Percentiles rank a stretch among this genome's conserved stretches.
Conservation (phyloP, 2,329 filamentous ascomycete genomes). For the Aspergillus ochraceus region DNA sequence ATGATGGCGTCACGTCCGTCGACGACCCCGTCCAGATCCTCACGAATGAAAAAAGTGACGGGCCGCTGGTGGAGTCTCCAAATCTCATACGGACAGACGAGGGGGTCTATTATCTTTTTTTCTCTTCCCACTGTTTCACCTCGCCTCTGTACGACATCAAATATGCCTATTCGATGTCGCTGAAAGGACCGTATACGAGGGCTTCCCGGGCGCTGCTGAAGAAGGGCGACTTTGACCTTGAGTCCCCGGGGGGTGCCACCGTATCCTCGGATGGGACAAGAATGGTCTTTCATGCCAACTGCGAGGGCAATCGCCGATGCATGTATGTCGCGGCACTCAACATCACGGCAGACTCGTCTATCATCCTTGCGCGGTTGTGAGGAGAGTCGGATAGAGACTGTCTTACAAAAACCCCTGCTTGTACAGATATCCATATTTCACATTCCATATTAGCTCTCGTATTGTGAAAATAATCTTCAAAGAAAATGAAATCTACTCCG, state of each 20-base stretch:
- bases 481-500: too few species aligned
- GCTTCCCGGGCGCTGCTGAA: slow-evolving; percentile 32
- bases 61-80: slow-evolving; percentile 63
- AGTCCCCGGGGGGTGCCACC: slow-evolving; percentile 28
- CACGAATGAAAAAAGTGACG: slow-evolving; percentile 61
- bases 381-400: too few species aligned
- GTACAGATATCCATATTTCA: too few species aligned
- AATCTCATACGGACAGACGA: slow-evolving; percentile 42
- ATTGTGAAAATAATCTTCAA: too few species aligned
- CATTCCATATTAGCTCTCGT: too few species aligned
- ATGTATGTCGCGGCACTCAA: slow-evolving; percentile 28
- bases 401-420: too few species aligned
- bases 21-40: slow-evolving; percentile 57
- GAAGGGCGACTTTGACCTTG: slow-evolving; percentile 29
- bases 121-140: slow-evolving; percentile 59
- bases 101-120: slow-evolving; percentile 58
- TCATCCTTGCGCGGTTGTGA: slow-evolving; percentile 6
- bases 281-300: slow-evolving; percentile 34
- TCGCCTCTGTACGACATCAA: slow-evolving; percentile 57
- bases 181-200: slow-evolving; percentile 38
- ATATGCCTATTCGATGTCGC: slow-evolving; percentile 52
- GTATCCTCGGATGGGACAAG: slow-evolving; percentile 24
- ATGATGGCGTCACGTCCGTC: slow-evolving; percentile 52
- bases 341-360: slow-evolving; percentile 14
- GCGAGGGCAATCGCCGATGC: slow-evolving; percentile 19